Percentiles rank a stretch among this genome's conserved stretches.
phyloP scores from a whole-genome alignment of 1,284 basidiomycete genomes.

The Ceratobasidium sp. region DNA sequence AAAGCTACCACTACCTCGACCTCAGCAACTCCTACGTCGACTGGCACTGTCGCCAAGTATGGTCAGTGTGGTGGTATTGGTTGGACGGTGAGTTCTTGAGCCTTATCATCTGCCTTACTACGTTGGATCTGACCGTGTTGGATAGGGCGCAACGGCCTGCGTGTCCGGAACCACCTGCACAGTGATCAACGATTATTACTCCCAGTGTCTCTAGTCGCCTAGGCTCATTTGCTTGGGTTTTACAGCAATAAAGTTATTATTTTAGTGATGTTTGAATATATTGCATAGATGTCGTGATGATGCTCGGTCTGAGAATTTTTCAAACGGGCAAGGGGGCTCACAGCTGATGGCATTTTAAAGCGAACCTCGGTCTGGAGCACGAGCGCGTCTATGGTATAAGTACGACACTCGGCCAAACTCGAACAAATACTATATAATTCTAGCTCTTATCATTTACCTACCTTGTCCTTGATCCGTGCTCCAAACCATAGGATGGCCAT shows the following conservation, averaged over 20 bases:
- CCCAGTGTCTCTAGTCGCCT: constrained; percentile 15
- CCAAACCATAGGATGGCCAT: constrained; percentile 48
- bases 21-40: constrained; percentile 19
- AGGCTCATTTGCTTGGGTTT: no score
- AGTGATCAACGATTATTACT: constrained; percentile 42
- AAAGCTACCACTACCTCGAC: constrained; percentile 21
- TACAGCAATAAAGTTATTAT: constrained; percentile 2
- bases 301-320: background rate
- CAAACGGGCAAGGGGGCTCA: background rate
- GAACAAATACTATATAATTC: background rate
- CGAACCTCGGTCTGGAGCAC: background rate
- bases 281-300: background rate
- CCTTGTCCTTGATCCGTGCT: constrained; percentile 18
- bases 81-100: constrained; percentile 13
- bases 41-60: constrained; percentile 42
- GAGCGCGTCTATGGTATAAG: background rate
- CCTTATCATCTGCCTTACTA: no score
- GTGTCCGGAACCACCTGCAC: constrained; percentile 45
- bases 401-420: background rate
- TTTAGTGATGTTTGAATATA: background rate
- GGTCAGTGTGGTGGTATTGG: constrained; percentile 46
- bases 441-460: background rate
- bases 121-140: no score
- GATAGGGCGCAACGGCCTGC: constrained; percentile 33
- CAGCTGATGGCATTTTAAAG: background rate